phyloP scores from a whole-genome alignment of 116 monocot genomes.

The Thalassia testudinum region DNA sequence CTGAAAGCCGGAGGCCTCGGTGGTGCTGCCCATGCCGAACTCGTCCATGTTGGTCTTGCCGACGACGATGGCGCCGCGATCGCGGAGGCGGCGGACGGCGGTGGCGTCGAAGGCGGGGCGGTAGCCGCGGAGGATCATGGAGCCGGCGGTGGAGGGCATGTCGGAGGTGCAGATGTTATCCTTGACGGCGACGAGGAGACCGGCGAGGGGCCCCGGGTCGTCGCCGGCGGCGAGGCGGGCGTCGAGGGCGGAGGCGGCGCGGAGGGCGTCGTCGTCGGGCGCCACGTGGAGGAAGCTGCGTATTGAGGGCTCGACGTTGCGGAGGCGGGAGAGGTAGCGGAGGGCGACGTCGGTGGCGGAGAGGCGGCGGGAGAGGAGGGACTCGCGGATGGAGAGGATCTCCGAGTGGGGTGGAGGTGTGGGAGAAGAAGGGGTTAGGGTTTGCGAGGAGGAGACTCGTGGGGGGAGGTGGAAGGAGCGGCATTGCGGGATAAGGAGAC shows the following conservation, averaged over 20 bases:
- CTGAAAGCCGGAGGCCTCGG: slow-evolving; percentile 88
- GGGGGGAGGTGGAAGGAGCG: not conserved
- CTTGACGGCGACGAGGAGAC: slow-evolving; percentile 80
- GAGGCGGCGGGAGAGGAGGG: slow-evolving; percentile 46
- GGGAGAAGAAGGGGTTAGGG: slow-evolving; percentile 1
- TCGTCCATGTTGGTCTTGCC: slow-evolving; percentile 99
- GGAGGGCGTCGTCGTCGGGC: slow-evolving; percentile 26
- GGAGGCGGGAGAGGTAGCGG: slow-evolving; percentile 49
- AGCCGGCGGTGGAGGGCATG: slow-evolving; percentile 92
- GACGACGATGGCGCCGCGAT: slow-evolving; percentile 61
- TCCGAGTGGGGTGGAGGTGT: slow-evolving; percentile 20
- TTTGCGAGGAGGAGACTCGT: slow-evolving; percentile 3
- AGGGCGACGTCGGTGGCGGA: slow-evolving; percentile 28
- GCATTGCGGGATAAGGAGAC: slow-evolving; percentile 27
- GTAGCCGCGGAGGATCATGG: slow-evolving; percentile 70
- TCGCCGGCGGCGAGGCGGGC: slow-evolving; percentile 33
- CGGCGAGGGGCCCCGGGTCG: slow-evolving; percentile 56
- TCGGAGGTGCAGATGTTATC: slow-evolving; percentile 85
- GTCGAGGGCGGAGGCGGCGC: slow-evolving; percentile 57
- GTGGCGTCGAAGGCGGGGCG: slow-evolving; percentile 90
- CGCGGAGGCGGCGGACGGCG: slow-evolving; percentile 45
- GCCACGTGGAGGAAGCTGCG: slow-evolving; percentile 71
- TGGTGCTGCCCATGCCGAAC: slow-evolving; percentile 97
- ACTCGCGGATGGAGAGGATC: slow-evolving; percentile 60
- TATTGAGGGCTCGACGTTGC: slow-evolving; percentile 40